phyloP scores from a whole-genome alignment of 441 rosid species.

The Cnidoscolus chayamansa region DNA sequence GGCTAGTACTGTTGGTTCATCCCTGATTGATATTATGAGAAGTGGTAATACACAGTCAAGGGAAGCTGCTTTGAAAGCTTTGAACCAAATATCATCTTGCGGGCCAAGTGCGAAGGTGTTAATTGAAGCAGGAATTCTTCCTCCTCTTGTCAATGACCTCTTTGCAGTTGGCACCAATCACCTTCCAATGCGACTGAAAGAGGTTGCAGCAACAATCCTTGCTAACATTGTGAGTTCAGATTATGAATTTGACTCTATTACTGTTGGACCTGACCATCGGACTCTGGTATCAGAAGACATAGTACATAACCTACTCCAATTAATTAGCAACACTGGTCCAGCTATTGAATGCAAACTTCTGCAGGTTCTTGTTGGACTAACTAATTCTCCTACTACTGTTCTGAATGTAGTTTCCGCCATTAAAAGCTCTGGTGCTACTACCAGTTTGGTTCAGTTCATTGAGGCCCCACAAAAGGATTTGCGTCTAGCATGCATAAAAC shows the following conservation, averaged over 20 bases:
- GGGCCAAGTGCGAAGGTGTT: constrained; percentile 79
- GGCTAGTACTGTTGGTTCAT: constrained; percentile 79
- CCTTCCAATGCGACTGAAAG: constrained; percentile 83
- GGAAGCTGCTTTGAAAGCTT: constrained; percentile 86
- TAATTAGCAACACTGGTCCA: constrained; percentile 96
- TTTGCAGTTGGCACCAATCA: constrained; percentile 66
- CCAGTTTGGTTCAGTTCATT: constrained; percentile 93
- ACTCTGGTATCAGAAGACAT: constrained; percentile 81
- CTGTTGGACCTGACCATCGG: constrained; percentile 63
- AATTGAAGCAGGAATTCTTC: constrained; percentile 78
- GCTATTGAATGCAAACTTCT: constrained; percentile 91
- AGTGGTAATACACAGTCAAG: constrained; percentile 59
- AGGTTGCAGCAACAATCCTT: constrained; percentile 88
- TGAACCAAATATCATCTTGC: constrained; percentile 77
- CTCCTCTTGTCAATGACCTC: constrained; percentile 81
- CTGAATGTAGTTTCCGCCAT: constrained; percentile 71
- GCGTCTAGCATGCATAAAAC: constrained; percentile 83
- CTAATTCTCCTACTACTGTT: constrained; percentile 57
- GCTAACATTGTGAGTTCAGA: constrained; percentile 84
- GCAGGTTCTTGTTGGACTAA: constrained; percentile 94
- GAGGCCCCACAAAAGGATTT: constrained; percentile 81
- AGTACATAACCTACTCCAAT: constrained; percentile 71
- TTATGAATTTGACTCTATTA: constrained; percentile 57
- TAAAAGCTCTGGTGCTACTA: constrained; percentile 81
- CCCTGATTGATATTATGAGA: constrained; percentile 72